phyloP scores from a whole-genome alignment of 1,284 basidiomycete genomes.

The Rhodotorula sp. region DNA sequence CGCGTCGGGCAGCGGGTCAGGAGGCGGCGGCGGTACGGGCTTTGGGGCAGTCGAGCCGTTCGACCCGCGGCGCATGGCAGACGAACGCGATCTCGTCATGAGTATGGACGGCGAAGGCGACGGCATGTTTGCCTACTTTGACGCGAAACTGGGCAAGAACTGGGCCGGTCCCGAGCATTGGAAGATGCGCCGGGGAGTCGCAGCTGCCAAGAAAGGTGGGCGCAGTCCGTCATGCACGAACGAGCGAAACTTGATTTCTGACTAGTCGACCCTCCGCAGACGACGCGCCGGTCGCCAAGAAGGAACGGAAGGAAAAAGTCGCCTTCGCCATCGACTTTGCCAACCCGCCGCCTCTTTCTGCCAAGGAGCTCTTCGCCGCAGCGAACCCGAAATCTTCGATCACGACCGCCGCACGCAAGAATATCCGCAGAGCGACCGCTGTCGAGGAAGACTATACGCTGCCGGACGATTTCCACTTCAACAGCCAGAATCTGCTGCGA shows the following conservation, averaged over 20 bases:
- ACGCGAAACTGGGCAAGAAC: slow-evolving; percentile 78
- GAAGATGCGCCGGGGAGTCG: slow-evolving; percentile 61
- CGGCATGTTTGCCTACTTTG: slow-evolving; percentile 88
- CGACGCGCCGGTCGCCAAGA: not conserved
- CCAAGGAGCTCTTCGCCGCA: slow-evolving; percentile 75
- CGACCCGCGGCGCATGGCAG: slow-evolving; percentile 69
- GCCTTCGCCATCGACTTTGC: slow-evolving; percentile 86
- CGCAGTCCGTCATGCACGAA: not conserved
- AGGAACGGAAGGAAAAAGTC: slow-evolving; percentile 62
- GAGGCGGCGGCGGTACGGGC: slow-evolving; percentile 9
- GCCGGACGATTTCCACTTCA: slow-evolving; percentile 98
- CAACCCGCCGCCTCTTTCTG: slow-evolving; percentile 58
- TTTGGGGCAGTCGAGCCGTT: slow-evolving; percentile 65
- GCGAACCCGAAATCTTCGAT: slow-evolving; percentile 56
- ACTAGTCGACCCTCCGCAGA: not conserved
- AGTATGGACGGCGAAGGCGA: slow-evolving; percentile 57
- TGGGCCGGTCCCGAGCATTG: slow-evolving; percentile 99
- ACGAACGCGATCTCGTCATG: slow-evolving; percentile 81
- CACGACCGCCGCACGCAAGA: slow-evolving; percentile 37
- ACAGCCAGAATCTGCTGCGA: slow-evolving; percentile 79
- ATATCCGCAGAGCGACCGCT: slow-evolving; percentile 49
- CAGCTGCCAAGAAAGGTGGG: slow-evolving; percentile 22
- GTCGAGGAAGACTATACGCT: slow-evolving; percentile 72
- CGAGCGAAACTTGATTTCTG: not conserved
- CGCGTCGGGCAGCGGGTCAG: slow-evolving; percentile 6